Base-by-base conservation (phyloP, 768 basidiomycete genomes). In the Infundibulicybe gibba region DNA sequence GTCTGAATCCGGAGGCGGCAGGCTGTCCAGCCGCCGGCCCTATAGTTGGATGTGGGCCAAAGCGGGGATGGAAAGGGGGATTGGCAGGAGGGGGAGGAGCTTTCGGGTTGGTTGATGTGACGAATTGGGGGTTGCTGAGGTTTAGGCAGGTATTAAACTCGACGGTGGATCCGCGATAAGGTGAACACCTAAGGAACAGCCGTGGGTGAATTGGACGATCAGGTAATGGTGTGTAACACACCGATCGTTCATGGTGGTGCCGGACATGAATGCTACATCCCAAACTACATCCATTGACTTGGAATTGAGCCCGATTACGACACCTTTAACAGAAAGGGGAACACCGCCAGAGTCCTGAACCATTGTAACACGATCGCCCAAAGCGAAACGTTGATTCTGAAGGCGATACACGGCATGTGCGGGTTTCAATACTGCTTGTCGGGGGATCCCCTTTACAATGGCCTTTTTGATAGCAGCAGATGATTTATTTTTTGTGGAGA, bases 331-430 rank as follows among this genome's bases (percentile, higher is more conserved):
- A 1, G 85, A 83, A 12, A 98, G 72, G 1, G 94, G 93, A 0
- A 98, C 94, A 31, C 87, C 83, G 21, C 94, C 94, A 0, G 94
- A 85, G 60, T 98, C 97, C 55, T 90, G 87, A 1, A 97, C 93
- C 90, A 95, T 97, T 14, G 87, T 88, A 32, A 97, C 94, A 10
- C 97, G 79, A 64, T 99, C 95, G 11, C 95, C 95, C 5, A 98
- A 75, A 0, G 75, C 70, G 60, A 97, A 99, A 11, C 67, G 70
- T 63, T 98, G 97, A 45, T 90, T 87, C 60, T 94, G 92, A 6
- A 98, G 73, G 17, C 94, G 85, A 59, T 91, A 93, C 5, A 86
- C 74, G 2, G 93, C 85, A 67, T 98, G 94, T 1, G 85, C 70
- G 8, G 97, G 97, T 61, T 97, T 98, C 50, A 98, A 76, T 5